Percentiles rank a stretch among this genome's conserved stretches.
Conservation (phyloP, 495 filamentous ascomycete species). For the Pseudevernia furfuracea region DNA sequence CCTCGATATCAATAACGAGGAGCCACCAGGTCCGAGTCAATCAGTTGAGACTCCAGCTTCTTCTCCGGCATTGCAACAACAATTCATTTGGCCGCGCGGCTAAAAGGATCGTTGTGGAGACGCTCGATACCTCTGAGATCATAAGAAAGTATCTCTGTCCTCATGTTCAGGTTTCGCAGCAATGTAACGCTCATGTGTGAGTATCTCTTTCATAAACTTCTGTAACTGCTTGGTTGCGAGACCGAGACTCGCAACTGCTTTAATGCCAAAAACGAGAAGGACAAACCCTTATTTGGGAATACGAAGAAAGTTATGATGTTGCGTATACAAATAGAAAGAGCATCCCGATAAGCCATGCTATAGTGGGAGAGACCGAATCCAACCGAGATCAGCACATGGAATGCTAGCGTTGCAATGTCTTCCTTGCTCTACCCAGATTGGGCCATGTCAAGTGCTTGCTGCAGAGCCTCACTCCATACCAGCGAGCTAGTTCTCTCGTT, state of each 20-base stretch:
- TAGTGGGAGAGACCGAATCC: conserved; percentile 32
- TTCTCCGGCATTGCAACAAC: too few species aligned
- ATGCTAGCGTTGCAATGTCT: conserved; percentile 28
- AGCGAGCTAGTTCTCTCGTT: conserved; percentile 34
- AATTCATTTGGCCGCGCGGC: too few species aligned
- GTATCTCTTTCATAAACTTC: conserved; percentile 27
- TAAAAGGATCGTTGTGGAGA: too few species aligned
- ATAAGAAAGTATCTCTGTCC: too few species aligned
- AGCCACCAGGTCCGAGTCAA: too few species aligned
- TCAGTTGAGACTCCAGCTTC: too few species aligned
- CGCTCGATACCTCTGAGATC: too few species aligned
- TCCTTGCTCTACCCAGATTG: conserved; percentile 26
- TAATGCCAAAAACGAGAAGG: conserved; percentile 26
- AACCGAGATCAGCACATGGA: conserved; percentile 37
- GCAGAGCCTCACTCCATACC: conserved; percentile 34
- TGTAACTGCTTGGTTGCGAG: conserved; percentile 29
- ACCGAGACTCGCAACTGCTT: conserved; percentile 28
- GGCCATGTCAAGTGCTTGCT: conserved; percentile 31
- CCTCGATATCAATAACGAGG: too few species aligned
- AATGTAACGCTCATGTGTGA: conserved; percentile 18
- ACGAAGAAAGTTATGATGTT: conserved; percentile 32
- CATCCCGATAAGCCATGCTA: conserved; percentile 32
- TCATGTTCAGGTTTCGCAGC: conserved; percentile 14
- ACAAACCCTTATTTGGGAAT: conserved; percentile 27
- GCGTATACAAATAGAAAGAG: conserved; percentile 28